Evolutionary conservation across 2,329 filamentous ascomycete species (phyloP).

Genomic region (Thelonectria rubi): DNA sequence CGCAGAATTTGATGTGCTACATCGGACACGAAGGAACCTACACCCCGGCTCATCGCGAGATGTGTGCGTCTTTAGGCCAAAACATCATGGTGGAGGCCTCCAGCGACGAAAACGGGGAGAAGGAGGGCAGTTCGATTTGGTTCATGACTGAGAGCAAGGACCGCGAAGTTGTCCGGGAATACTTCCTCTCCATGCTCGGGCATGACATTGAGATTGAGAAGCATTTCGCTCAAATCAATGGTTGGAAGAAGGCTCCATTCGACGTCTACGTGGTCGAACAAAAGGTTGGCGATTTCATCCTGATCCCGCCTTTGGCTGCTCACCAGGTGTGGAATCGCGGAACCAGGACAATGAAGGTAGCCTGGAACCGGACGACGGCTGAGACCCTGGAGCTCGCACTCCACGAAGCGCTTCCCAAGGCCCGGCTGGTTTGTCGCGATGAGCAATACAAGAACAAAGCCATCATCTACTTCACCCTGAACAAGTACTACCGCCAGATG

Average conservation of each 20-base stretch:
- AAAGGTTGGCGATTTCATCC: conserved; percentile 87
- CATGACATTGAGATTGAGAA: conserved; percentile 98
- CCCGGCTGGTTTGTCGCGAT: conserved; percentile 90
- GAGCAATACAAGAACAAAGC: conserved; percentile 99
- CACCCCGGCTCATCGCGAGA: conserved; percentile 93
- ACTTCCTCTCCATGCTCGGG: conserved; percentile 90
- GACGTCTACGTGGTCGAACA: conserved; percentile 94
- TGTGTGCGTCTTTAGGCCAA: conserved; percentile 95
- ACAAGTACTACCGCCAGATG: conserved; percentile 77
- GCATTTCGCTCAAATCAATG: conserved; percentile 94
- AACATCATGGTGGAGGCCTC: conserved; percentile 99
- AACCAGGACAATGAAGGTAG: conserved; percentile 95
- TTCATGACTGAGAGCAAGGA: conserved; percentile 99
- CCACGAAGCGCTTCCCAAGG: conserved; percentile 86
- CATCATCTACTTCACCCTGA: conserved; percentile 87
- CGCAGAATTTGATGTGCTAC: conserved; percentile 98
- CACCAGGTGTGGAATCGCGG: conserved; percentile 99
- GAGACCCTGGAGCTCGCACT: conserved; percentile 90
- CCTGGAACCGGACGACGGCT: conserved; percentile 95
- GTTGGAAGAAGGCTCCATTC: conserved; percentile 95
- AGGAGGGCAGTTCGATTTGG: conserved; percentile 91
- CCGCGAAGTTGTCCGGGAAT: conserved; percentile 87
- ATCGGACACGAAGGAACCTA: conserved; percentile 97
- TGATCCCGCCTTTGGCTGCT: conserved; percentile 90
- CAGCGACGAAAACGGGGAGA: conserved; percentile 74